Base-by-base conservation (phyloP, 805 yeast species). In the Debaryomyces maramus region DNA sequence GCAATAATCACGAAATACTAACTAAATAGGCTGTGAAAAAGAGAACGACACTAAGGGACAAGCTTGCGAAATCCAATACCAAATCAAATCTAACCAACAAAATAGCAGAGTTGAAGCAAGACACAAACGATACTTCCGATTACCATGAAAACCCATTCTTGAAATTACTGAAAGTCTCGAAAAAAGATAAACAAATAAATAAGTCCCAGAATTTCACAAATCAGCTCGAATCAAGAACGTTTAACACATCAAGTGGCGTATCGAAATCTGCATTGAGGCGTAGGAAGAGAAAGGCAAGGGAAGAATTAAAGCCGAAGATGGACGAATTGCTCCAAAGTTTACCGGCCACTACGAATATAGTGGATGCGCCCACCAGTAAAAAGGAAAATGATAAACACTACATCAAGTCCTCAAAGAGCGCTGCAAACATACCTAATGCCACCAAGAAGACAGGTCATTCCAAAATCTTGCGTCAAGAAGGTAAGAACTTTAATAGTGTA, bases 241-340 rank as follows among this genome's bases (percentile, higher is more conserved):
- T 58, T 43, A 64, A 62, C 36, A 54, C 71, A 41, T 52, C 70
- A 52, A 52, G 69, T 13, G 76, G 77, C 16, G 70, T 85, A 31
- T 81, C 88, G 15, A 85, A 85, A 55, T 80, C 88, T 5, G 68
- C 88, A 0, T 45, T 74, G 3, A 73, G 88, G 54, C 73, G 88
- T 48, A 81, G 82, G 51, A 78, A 86, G 47, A 69, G 77, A 47
- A 77, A 73, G 50, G 68, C 72, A 35, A 77, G 75, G 50, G 85
- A 83, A 41, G 78, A 81, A 48, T 64, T 86, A 44, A 77, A 77
- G 50, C 88, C 90, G 4, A 75, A 80, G 51, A 73, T 85, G 77
- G 69, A 73, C 38, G 93, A 85, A 48, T 60, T 85, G 32, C 63
- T 81, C 39, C 66, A 67, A 20, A 78, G 77, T 13, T 65, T 85